Evolutionary conservation across 192 early-diverging fungal genomes (phyloP).

Genomic region (Coemansia javaensis): DNA sequence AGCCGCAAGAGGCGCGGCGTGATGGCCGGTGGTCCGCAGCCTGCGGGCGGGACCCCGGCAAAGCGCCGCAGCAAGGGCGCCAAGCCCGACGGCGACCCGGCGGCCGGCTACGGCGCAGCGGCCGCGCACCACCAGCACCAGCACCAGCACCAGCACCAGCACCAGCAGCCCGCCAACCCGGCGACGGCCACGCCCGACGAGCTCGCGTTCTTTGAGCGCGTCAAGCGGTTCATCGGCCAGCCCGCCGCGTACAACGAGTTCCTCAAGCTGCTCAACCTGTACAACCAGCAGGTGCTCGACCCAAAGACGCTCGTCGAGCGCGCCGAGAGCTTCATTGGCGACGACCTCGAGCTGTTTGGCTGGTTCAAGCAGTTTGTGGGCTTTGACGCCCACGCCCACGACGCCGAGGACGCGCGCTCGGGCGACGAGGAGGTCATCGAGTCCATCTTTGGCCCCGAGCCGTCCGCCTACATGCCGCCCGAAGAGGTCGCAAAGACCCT

Average conservation of each 20-base stretch:
- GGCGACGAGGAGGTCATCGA: slow-evolving; percentile 43
- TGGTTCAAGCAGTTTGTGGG: slow-evolving; percentile 83
- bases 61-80: slow-evolving; percentile 41
- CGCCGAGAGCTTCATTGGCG: slow-evolving; percentile 78
- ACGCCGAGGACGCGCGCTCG: slow-evolving; percentile 37
- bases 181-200: slow-evolving; percentile 67
- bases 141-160: too few relatives aligned
- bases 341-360: slow-evolving; percentile 80
- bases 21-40: slow-evolving; percentile 19
- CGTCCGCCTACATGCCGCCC: slow-evolving; percentile 28
- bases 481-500: slow-evolving; percentile 46
- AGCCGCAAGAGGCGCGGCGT: slow-evolving; percentile 35
- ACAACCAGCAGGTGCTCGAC: slow-evolving; percentile 90
- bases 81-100: slow-evolving; percentile 13
- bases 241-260: slow-evolving; percentile 93
- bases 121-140: neutral
- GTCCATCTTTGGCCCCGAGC: slow-evolving; percentile 36
- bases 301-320: slow-evolving; percentile 77
- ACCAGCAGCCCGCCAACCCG: slow-evolving; percentile 16
- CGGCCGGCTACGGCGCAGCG: slow-evolving; percentile 15
- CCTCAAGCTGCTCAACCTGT: slow-evolving; percentile 90
- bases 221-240: slow-evolving; percentile 80
- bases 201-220: slow-evolving; percentile 89
- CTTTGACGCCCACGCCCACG: slow-evolving; percentile 45
- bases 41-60: slow-evolving; percentile 18